Conservation (phyloP, 768 basidiomycete species). For the Cytidiella melzeri region DNA sequence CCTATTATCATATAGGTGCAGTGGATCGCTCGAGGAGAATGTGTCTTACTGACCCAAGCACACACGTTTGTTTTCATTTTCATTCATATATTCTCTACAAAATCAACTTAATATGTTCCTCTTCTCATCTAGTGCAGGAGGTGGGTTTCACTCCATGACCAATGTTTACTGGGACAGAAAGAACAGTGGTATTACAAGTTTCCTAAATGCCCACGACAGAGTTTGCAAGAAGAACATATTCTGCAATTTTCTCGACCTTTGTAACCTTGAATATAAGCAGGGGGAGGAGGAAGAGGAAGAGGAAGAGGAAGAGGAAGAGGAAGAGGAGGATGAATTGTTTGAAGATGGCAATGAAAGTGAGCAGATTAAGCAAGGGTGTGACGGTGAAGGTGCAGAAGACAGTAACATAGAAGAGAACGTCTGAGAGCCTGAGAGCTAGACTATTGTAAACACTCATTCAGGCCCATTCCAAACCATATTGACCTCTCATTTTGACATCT, state of each 20-base stretch:
- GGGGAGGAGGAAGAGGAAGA: no score
- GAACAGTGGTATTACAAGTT: background rate
- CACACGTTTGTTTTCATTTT: no score
- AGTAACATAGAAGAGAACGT: slow-evolving; percentile 15
- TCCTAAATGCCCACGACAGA: background rate
- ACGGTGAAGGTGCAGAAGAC: slow-evolving; percentile 2
- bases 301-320: background rate
- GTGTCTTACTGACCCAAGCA: no score
- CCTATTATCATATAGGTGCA: no score
- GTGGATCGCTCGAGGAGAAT: no score
- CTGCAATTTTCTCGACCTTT: background rate
- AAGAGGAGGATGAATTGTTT: background rate
- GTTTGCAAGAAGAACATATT: background rate
- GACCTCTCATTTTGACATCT: no score
- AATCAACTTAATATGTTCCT: no score
- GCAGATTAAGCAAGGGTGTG: background rate
- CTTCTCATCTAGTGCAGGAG: no score
- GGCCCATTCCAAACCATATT: no score
- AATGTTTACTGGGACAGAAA: background rate
- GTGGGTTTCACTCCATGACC: no score
- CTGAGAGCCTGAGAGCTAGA: slow-evolving; percentile 11
- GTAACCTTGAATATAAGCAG: no score
- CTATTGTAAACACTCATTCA: slow-evolving; percentile 13
- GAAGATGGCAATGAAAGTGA: background rate
- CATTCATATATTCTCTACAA: no score